Evolutionary conservation across 192 early-diverging fungal species (phyloP), one percentile per base, ranked within the genome.

Genomic region (Umbelopsis isabellina): DNA sequence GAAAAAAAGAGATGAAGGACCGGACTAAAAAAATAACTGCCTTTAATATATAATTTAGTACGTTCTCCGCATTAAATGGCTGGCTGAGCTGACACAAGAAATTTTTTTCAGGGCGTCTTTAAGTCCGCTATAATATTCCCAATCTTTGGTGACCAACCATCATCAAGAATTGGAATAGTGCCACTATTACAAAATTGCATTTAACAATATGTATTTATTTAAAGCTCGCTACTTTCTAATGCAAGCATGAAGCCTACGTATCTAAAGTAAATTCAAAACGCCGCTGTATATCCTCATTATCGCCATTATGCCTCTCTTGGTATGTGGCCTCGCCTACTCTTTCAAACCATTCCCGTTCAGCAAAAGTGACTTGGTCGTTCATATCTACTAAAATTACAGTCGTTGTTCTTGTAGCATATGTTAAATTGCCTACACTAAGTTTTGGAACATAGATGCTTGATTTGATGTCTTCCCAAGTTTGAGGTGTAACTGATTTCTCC

Each of bases 361-460:
- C 44, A 69, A 80, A 83, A 6, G 73, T 69, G 6, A 71, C 79
- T 49, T 48, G 47, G 21, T 70, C 72, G 22, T 78, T 33, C n/a
- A 69, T 49, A 68, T 83, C 82, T 1, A 83, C 76, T 11, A 83
- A 49, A 15, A 83, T 46, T n/a, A 80, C 48, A 0, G 82, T 80
- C n/a, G 64, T 79, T 18, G 79, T 76, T 16, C 76, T 49, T 46
- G 82, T 83, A 47, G 71, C 79, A 69, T 78, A 83, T 10, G 30
- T 16, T 12, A 15, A 12, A 8, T 37, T 46, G 5, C 21, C 37
- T 65, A 27, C 16, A 30, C 71, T 20, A 23, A 71, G 46, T 65
- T 71, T 68, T n/a, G 69, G 65, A 20, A 78, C 23, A 37, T 48
- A 75, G 48, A 78, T 78, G 9, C 61, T 67, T 4, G 46, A 30